Evolutionary conservation across 129 eudicot species (phyloP), one percentile per base, ranked within the genome.

Genomic region (Centrapalus pauciflorus): DNA sequence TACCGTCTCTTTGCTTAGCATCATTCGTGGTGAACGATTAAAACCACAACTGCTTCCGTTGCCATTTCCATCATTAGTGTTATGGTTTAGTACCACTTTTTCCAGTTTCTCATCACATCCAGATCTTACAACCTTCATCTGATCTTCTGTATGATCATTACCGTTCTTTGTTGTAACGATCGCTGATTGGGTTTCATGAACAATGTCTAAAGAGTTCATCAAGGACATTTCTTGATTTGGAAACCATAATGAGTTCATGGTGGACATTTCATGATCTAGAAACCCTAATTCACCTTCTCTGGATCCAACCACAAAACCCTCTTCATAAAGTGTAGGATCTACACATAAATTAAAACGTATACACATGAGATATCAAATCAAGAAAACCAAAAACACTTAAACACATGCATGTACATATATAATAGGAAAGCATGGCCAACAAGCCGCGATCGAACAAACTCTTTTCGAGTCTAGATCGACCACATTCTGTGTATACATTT

Each of bases 1-100:
- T 48, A 88, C 80, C 9, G 30, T 59, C 58, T 88, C 82, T 70
- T 78, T 82, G 1, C 83, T 79, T 48, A 92, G 70, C 5, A 29
- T 14, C 62, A 73, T 77, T 3, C 70, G 52, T 40, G 54, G 25
- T 0, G 65, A 45, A 66, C 11, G 25, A 45, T 52, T 51, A 32
- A 35, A 2, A 40, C 33, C 75, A 52, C 16, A 9, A 59, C 69
- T 27, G 11, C 32, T 34, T 37, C 26, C 11, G 56, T 51, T 48
- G 1, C 12, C 48, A 10, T 41, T 12, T 7, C 20, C 24, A 21
- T 40, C n/a, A 28, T 20, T 48, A 72, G 32, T 64, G 9, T 62
- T 28, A 12, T 38, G 1, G 4, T 73, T 32, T 56, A n/a, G n/a
- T n/a, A 32, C 40, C 55, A 66, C 61, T 29, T 66, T 34, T 4